phyloP scores from a whole-genome alignment of 2,329 filamentous ascomycete species.

The Pseudogymnoascus sp. region DNA sequence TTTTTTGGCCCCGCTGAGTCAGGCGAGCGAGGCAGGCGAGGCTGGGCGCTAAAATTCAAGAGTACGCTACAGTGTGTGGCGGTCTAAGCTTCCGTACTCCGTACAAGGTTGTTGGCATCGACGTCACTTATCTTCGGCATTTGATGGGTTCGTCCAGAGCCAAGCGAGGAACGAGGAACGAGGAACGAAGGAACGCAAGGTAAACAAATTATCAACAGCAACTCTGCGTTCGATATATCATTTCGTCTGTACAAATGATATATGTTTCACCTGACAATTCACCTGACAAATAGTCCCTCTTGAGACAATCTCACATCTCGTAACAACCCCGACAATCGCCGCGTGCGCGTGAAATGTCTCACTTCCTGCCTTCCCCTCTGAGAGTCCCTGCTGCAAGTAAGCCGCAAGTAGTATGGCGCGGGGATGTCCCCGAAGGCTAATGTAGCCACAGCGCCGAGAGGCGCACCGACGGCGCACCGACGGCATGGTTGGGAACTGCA shows the following conservation, averaged over 20 bases:
- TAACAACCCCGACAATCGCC: not conserved
- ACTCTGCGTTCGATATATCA: not conserved
- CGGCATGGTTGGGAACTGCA: not conserved
- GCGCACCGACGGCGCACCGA: not conserved
- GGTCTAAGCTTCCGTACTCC: not conserved
- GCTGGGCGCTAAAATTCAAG: not conserved
- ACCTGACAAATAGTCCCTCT: not conserved
- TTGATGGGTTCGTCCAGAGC: not conserved
- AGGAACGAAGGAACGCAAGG: not conserved
- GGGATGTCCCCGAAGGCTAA: not conserved
- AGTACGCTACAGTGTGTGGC: too few relatives aligned
- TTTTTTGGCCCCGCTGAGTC: not conserved
- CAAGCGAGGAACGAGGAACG: not conserved
- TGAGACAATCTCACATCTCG: not conserved
- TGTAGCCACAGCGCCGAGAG: not conserved
- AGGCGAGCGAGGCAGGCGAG: not conserved
- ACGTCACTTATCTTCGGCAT: not conserved
- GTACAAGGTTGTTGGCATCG: not conserved
- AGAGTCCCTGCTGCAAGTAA: not conserved
- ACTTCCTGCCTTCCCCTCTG: not conserved
- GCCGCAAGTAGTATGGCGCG: not conserved
- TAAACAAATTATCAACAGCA: not conserved
- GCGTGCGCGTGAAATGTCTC: not conserved
- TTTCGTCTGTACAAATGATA: not conserved
- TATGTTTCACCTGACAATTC: not conserved